Percentiles rank a stretch among this genome's conserved stretches.
Evolutionary conservation across 345 rosid species (phyloP).

Genomic region (Dipteronia sinensis): DNA sequence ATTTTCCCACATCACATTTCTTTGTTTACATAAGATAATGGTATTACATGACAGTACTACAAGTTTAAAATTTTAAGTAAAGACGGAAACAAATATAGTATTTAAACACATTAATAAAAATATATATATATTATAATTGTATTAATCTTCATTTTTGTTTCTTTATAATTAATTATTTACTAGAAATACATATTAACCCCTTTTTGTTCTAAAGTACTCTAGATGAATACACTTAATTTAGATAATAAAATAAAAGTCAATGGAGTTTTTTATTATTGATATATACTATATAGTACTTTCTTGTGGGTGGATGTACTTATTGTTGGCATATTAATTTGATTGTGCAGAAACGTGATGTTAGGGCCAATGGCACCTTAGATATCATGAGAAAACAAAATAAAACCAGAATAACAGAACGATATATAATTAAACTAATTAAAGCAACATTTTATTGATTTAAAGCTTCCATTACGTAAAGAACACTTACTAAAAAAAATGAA

Average conservation of each 20-base stretch:
- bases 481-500: conserved; percentile 10
- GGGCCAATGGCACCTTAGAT: not conserved
- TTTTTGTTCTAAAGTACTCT: too few relatives aligned
- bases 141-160: too few relatives aligned
- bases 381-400: not conserved
- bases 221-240: too few relatives aligned
- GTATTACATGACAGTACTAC: too few relatives aligned
- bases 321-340: not conserved
- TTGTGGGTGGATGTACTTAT: conserved; percentile 16
- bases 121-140: too few relatives aligned
- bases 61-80: too few relatives aligned
- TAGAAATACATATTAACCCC: too few relatives aligned
- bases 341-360: conserved; percentile 8
- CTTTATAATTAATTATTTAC: too few relatives aligned
- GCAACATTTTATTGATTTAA: not conserved
- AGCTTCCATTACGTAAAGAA: conserved; percentile 22
- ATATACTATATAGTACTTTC: not conserved
- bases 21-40: not conserved
- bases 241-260: too few relatives aligned
- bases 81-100: too few relatives aligned
- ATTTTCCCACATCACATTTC: not conserved
- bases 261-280: not conserved
- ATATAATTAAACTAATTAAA: too few relatives aligned
- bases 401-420: not conserved
- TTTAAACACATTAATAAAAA: too few relatives aligned